These are phyloP conservation scores for Pouteria glomerata DNA, from an alignment of 148 eudicot species.

Conservation along the genomic window DNA sequence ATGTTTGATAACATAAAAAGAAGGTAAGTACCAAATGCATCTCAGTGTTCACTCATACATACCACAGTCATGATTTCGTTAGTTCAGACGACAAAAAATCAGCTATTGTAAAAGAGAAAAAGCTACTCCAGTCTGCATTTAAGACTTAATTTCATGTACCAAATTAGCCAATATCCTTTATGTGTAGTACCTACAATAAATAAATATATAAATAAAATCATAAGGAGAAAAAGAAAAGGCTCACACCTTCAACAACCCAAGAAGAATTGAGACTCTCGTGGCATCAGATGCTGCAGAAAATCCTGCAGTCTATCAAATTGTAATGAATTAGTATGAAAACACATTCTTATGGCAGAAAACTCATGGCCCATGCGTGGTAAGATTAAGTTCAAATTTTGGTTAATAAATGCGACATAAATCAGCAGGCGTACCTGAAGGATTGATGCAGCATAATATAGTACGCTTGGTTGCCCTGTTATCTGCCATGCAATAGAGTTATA, in stretches of 20 bases:
- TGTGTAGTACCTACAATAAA: neutral
- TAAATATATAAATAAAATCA: neutral
- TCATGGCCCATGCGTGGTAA: neutral
- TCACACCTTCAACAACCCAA: conserved; percentile 77
- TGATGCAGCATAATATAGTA: conserved; percentile 85
- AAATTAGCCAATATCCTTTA: neutral
- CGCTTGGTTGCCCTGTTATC: conserved; percentile 99
- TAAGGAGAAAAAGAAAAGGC: neutral
- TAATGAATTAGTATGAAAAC: conserved; percentile 10
- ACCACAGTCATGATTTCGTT: neutral
- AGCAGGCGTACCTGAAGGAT: conserved; percentile 64
- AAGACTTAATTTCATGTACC: neutral
- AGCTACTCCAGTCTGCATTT: neutral
- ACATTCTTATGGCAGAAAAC: neutral
- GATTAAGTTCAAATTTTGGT: neutral
- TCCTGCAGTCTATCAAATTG: conserved; percentile 75
- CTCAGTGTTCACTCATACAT: neutral
- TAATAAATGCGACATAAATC: neutral
- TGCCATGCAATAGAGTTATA: conserved; percentile 24
- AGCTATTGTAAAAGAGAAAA: neutral
- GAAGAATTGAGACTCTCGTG: conserved; percentile 88
- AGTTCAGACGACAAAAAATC: neutral
- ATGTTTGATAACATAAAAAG: neutral
- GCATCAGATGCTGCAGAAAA: conserved; percentile 96
- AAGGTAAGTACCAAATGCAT: neutral